A percentile compares a stretch with the other conserved stretches of the same genome.
These are phyloP conservation scores for Musa itinerans DNA, from an alignment of 176 grass and related monocot species.

Conservation along the genomic window DNA sequence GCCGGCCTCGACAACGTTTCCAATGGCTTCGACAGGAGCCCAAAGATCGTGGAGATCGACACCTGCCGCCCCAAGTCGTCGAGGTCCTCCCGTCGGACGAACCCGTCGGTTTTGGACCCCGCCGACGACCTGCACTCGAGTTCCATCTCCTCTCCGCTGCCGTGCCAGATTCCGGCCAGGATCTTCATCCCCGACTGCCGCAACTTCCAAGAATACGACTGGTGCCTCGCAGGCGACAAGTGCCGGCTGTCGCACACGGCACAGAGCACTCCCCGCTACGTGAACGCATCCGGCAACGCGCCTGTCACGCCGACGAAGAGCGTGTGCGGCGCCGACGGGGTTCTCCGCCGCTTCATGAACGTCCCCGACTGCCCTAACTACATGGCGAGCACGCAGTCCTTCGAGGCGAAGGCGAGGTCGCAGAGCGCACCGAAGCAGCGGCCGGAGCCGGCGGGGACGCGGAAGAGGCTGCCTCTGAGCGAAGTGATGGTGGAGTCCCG, in stretches of 20 bases:
- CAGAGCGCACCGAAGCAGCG: constrained; percentile 97
- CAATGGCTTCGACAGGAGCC: constrained; percentile 58
- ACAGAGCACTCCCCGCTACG: constrained; percentile 63
- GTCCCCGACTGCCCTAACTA: constrained; percentile 43
- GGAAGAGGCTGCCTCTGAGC: constrained; percentile 74
- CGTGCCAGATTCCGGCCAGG: constrained; percentile 22
- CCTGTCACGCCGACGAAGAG: constrained; percentile 66
- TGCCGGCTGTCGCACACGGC: constrained; percentile 54
- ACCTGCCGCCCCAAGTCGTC: constrained; percentile 58
- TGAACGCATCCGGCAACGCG: constrained; percentile 9
- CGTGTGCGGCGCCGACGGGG: constrained; percentile 27
- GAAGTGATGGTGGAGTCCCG: constrained; percentile 65
- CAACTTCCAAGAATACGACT: constrained; percentile 45
- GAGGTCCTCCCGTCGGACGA: constrained; percentile 56
- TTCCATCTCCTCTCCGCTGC: constrained; percentile 47
- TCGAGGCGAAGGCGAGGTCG: constrained; percentile 73
- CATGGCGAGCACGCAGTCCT: constrained; percentile 87
- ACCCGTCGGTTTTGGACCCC: constrained; percentile 32
- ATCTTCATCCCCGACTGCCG: constrained; percentile 46
- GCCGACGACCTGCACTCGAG: constrained; percentile 22
- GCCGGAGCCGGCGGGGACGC: constrained; percentile 1
- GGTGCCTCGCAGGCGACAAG: constrained; percentile 38
- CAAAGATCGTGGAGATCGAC: constrained; percentile 96
- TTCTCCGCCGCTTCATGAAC: constrained; percentile 10
- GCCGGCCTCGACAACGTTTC: constrained; percentile 54